Evolutionary conservation across 345 rosid genomes (phyloP).

Genomic region (Xanthoceras sorbifolium): DNA sequence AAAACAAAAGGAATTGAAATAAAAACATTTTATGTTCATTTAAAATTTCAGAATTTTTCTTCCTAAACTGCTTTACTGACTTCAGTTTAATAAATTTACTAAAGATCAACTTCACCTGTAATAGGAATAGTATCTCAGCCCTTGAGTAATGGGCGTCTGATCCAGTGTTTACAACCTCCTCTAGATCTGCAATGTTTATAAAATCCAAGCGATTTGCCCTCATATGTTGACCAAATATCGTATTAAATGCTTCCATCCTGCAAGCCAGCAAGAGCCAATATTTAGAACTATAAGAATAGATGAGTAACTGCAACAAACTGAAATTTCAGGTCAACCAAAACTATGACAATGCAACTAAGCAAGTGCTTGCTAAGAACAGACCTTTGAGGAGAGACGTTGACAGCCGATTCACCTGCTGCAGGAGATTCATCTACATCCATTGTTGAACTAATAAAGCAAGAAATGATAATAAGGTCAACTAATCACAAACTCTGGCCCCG

Average conservation of each 20-base stretch:
- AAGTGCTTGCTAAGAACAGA: constrained; percentile 19
- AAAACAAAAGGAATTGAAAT: neutral
- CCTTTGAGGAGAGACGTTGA: constrained; percentile 64
- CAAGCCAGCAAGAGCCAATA: constrained; percentile 2
- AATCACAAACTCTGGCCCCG: neutral
- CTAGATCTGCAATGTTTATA: constrained; percentile 71
- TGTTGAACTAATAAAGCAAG: constrained; percentile 35
- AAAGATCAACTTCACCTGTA: constrained; percentile 55
- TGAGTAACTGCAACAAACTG: neutral
- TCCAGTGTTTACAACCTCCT: constrained; percentile 58
- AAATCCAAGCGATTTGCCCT: constrained; percentile 65
- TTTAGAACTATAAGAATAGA: neutral
- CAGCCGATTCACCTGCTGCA: constrained; percentile 38
- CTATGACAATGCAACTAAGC: neutral
- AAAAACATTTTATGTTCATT: neutral
- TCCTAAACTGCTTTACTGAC: neutral
- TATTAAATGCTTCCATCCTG: constrained; percentile 77
- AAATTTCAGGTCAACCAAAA: constrained; percentile 4
- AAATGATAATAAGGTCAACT: constrained; percentile 7
- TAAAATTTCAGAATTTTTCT: neutral
- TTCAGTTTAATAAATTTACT: neutral
- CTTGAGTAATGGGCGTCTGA: constrained; percentile 55
- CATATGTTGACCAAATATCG: constrained; percentile 82
- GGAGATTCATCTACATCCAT: constrained; percentile 81
- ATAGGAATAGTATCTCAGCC: constrained; percentile 63